Evolutionary conservation across 257 asterid species (phyloP).

Genomic region (Fraxinus americana): DNA sequence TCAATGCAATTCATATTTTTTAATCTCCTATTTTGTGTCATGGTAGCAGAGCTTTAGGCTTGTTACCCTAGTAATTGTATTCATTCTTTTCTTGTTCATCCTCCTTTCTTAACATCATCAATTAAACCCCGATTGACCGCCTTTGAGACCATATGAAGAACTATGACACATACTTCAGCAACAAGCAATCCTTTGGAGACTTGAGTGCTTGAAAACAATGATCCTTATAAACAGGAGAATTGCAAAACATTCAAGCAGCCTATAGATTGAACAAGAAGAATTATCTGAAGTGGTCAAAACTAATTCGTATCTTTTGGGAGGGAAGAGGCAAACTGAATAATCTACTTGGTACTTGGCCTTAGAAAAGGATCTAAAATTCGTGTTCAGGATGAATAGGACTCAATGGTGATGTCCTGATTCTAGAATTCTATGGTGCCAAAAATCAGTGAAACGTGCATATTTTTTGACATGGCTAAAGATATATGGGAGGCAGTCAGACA

Average conservation of each 20-base stretch:
- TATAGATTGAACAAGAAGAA: constrained; percentile 3
- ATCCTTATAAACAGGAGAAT: background rate
- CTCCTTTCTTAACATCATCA: background rate
- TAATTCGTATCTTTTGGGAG: background rate
- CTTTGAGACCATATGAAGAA: background rate
- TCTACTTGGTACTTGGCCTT: background rate
- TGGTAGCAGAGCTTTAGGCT: background rate
- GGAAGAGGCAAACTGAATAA: background rate
- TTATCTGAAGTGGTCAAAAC: constrained; percentile 11
- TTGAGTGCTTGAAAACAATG: background rate
- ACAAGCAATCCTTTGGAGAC: background rate
- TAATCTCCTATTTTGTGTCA: background rate
- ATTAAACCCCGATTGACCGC: background rate
- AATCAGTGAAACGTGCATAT: background rate
- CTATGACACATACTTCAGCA: background rate
- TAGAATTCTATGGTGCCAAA: constrained; percentile 15
- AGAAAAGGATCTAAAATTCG: background rate
- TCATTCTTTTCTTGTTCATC: background rate
- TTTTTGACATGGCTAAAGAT: background rate
- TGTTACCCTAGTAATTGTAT: background rate
- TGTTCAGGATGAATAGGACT: constrained; percentile 10
- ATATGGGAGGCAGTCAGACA: background rate
- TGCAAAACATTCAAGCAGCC: background rate
- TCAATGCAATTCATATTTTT: background rate
- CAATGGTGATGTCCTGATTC: constrained; percentile 11